A percentile compares a stretch with the other conserved stretches of the same genome.
Conservation (phyloP, 2,329 filamentous ascomycete genomes). For the Aspergillus udagawae region DNA sequence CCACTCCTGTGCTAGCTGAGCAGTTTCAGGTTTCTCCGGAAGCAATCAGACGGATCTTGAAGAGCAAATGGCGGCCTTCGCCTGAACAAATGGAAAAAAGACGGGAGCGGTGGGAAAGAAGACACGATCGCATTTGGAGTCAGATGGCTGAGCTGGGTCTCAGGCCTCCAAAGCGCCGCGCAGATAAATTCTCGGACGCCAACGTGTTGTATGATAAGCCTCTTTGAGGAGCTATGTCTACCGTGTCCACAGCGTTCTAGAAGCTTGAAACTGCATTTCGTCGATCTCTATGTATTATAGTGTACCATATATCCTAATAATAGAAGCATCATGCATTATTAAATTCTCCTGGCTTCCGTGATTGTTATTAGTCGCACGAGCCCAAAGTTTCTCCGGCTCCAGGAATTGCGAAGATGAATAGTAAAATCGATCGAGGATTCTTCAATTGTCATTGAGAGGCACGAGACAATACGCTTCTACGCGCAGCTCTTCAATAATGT, state of each 20-base stretch:
- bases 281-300: background rate
- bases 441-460: background rate
- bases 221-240: background rate
- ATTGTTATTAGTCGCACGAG: background rate
- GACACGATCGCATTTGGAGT: slow-evolving; percentile 45
- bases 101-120: slow-evolving; percentile 41
- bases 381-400: background rate
- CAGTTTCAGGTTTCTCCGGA: slow-evolving; percentile 87
- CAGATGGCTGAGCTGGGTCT: slow-evolving; percentile 49
- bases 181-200: slow-evolving; percentile 21
- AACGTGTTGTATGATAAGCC: slow-evolving; percentile 21
- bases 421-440: background rate
- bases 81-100: slow-evolving; percentile 37
- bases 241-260: background rate
- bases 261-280: background rate
- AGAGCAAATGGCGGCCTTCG: slow-evolving; percentile 45
- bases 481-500: background rate
- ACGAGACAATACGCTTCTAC: background rate
- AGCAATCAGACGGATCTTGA: slow-evolving; percentile 80
- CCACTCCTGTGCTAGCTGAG: slow-evolving; percentile 66
- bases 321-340: background rate
- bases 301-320: background rate
- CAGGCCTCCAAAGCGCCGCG: slow-evolving; percentile 50
- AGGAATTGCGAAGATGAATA: background rate
- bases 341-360: background rate